These are phyloP conservation scores for Gigaspora rosea DNA, from an alignment of 192 early-diverging fungal species.

Conservation along the genomic window DNA sequence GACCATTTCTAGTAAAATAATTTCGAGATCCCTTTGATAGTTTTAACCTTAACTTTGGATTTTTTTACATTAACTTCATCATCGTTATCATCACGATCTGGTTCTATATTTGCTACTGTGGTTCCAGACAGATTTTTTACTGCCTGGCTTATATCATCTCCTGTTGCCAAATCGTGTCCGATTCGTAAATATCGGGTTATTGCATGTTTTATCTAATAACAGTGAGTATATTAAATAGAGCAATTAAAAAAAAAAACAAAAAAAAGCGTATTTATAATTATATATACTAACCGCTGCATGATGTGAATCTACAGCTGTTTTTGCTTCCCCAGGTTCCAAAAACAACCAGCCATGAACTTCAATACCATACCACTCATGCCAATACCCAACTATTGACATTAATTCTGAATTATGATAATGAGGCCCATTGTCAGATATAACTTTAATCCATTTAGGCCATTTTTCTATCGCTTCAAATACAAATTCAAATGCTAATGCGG, in stretches of 20 bases:
- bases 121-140: not conserved
- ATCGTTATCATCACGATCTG: not conserved
- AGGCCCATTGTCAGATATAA: not conserved
- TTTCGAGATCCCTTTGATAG: conserved; percentile 5
- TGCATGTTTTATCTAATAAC: not conserved
- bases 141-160: not conserved
- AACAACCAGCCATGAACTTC: not conserved
- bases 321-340: conserved; percentile 2
- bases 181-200: not conserved
- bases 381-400: conserved; percentile 1
- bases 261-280: not conserved
- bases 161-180: not conserved
- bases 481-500: not conserved
- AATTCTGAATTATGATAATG: conserved; percentile 9
- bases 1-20: not conserved
- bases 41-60: not conserved
- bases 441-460: not conserved
- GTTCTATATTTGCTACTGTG: not conserved
- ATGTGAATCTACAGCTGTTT: not conserved
- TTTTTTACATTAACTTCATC: no score
- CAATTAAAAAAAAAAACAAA: not conserved
- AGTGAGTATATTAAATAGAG: not conserved
- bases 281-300: not conserved
- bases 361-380: conserved; percentile 11
- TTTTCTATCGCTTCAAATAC: conserved; percentile 1